Conservation (phyloP, 805 yeast species). For the Candida boleticola region DNA sequence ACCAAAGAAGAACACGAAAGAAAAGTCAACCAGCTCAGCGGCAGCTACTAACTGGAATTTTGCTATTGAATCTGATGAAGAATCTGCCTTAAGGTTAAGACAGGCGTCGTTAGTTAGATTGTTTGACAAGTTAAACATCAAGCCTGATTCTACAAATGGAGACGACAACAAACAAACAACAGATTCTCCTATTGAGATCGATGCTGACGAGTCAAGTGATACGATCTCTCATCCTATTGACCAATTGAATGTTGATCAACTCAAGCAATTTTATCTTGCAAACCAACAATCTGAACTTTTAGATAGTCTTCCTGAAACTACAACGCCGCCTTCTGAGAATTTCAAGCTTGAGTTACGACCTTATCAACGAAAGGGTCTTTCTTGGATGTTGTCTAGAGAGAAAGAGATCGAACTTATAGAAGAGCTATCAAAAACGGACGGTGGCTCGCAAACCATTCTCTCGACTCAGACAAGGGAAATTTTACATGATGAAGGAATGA, state of each 20-base stretch:
- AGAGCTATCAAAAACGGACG: slow-evolving; percentile 17
- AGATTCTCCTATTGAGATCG: slow-evolving; percentile 8
- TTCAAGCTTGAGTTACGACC: slow-evolving; percentile 62
- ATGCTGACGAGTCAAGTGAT: slow-evolving; percentile 6
- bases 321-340: slow-evolving; percentile 44
- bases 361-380: slow-evolving; percentile 81
- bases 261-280: slow-evolving; percentile 71
- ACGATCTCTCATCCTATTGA: slow-evolving; percentile 18
- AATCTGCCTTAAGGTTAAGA: slow-evolving; percentile 48
- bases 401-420: slow-evolving; percentile 52
- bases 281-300: slow-evolving; percentile 61
- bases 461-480: slow-evolving; percentile 25
- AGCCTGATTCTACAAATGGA: slow-evolving; percentile 14
- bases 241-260: slow-evolving; percentile 64
- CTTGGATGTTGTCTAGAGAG: slow-evolving; percentile 89
- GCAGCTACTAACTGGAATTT: slow-evolving; percentile 10
- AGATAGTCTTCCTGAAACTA: slow-evolving; percentile 60
- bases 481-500: slow-evolving; percentile 46
- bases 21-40: background rate
- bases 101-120: slow-evolving; percentile 55
- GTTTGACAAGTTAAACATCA: slow-evolving; percentile 49
- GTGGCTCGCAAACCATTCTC: slow-evolving; percentile 14
- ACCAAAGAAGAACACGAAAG: background rate
- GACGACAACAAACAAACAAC: slow-evolving; percentile 2
- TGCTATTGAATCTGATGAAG: slow-evolving; percentile 50